phyloP scores from a whole-genome alignment of 768 basidiomycete genomes.

The Mycena pura region DNA sequence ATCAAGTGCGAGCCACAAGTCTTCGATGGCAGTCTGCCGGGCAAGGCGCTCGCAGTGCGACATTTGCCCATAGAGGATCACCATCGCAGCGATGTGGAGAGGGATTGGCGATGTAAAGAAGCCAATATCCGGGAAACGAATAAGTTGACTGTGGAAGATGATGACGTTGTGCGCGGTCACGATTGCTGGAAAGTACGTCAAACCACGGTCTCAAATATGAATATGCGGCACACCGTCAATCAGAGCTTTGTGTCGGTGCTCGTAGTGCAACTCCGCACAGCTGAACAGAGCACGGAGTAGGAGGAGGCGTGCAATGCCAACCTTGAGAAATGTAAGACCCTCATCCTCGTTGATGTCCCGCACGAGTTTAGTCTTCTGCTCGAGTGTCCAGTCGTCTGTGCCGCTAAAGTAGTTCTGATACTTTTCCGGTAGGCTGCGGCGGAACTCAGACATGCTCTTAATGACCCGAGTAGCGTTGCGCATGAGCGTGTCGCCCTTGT shows the following conservation, averaged over 20 bases:
- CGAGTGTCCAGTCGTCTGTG: slow-evolving; percentile 74
- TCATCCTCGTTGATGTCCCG: slow-evolving; percentile 80
- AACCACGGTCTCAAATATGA: neutral
- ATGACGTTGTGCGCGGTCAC: slow-evolving; percentile 89
- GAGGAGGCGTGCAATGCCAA: slow-evolving; percentile 81
- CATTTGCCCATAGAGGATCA: slow-evolving; percentile 88
- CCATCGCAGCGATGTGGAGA: slow-evolving; percentile 90
- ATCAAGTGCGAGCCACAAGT: slow-evolving; percentile 86
- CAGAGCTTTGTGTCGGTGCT: slow-evolving; percentile 71
- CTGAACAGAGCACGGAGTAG: slow-evolving; percentile 81
- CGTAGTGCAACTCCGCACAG: slow-evolving; percentile 71
- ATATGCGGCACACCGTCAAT: slow-evolving; percentile 66
- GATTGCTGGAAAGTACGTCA: slow-evolving; percentile 57
- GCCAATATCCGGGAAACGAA: slow-evolving; percentile 83
- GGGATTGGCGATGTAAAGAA: slow-evolving; percentile 92
- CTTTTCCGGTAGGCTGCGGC: slow-evolving; percentile 69
- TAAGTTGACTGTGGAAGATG: slow-evolving; percentile 82
- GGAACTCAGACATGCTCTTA: slow-evolving; percentile 75
- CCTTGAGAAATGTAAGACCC: slow-evolving; percentile 82
- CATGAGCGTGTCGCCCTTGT: slow-evolving; percentile 73
- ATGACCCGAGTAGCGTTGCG: slow-evolving; percentile 81
- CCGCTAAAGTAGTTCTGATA: slow-evolving; percentile 83
- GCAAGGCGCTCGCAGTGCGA: slow-evolving; percentile 74
- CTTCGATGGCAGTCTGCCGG: slow-evolving; percentile 72
- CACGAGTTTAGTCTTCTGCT: slow-evolving; percentile 69